phyloP scores from a whole-genome alignment of 1,284 basidiomycete genomes.

The Leucoagaricus sp. region DNA sequence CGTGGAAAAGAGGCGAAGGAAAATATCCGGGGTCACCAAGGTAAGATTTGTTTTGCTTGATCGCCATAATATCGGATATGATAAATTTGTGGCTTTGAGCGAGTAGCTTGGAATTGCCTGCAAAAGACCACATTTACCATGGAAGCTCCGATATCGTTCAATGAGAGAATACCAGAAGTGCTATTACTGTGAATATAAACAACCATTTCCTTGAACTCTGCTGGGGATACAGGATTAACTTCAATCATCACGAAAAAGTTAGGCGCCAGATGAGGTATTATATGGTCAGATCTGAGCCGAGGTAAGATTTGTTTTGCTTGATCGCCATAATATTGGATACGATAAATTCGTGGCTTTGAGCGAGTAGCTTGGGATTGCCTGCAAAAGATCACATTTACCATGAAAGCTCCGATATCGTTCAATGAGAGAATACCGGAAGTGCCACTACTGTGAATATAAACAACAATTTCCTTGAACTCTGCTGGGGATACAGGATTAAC shows the following conservation, averaged over 20 bases:
- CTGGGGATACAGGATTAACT: not conserved
- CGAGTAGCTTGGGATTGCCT: conserved; percentile 17
- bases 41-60: not conserved
- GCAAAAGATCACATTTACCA: not conserved
- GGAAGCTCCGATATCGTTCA: not conserved
- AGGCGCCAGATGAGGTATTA: no score
- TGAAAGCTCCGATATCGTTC: not conserved
- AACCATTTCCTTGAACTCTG: conserved; percentile 7
- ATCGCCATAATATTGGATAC: conserved; percentile 7
- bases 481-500: not conserved
- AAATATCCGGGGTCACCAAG: conserved; percentile 15
- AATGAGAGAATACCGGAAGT: conserved; percentile 5
- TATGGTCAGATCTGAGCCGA: no score
- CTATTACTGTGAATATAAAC: conserved; percentile 16
- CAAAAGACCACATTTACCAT: not conserved
- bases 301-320: not conserved
- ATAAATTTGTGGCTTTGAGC: conserved; percentile 11
- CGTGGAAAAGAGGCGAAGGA: conserved; percentile 18
- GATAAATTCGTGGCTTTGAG: conserved; percentile 12
- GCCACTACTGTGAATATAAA: conserved; percentile 17
- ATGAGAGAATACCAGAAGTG: conserved; percentile 4
- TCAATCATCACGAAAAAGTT: no score
- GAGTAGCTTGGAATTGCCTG: conserved; percentile 16
- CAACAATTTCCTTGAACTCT: conserved; percentile 5
- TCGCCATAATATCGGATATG: conserved; percentile 7